Evolutionary conservation across 2,329 filamentous ascomycete species (phyloP), one percentile per base, ranked within the genome.

Genomic region (Simplicillium aogashimaense): DNA sequence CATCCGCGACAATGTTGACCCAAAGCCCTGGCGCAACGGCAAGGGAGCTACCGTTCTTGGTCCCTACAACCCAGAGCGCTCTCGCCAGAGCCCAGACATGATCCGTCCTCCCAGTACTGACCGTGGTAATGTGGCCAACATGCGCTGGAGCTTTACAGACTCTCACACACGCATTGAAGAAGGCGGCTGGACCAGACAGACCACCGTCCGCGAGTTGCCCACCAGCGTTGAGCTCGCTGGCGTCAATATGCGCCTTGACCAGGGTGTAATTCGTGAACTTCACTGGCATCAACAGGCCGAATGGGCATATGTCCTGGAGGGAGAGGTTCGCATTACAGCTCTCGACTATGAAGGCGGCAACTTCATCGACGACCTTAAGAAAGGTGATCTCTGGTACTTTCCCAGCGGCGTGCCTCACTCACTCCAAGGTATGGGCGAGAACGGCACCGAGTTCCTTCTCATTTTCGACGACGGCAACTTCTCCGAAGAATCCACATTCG

Each of bases 281-380:
- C 83, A 88, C 54, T 88, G 83, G 83, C 83, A 88, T 65, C 85
- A 83, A 50, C 80, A 86, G 56, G 82, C 81, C 30, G 83, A 88
- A 53, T 87, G 83, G 83, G 81, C 80, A 0, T 86, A 83, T 46
- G 78, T 87, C 3, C 71, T 87, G 1, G 75, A 81, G 42, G 83
- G 83, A 38, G 69, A 72, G 43, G 81, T 84, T 15, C 76, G 83
- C 39, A 74, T 88, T 38, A 86, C 82, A 0, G 83, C 78, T 1
- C 70, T 88, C 14, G 82, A 87, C 58, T 76, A 81, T 33, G 80
- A 89, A 45, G 84, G 84, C 9, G 77, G 83, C 45, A 84, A 77
- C 46, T 88, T 86, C 56, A 74, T 88, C 45, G 84, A 87, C 47
- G 84, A 89, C 52, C 61, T 89, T 16, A 72, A 78, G 52, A 80